Base-by-base conservation (phyloP, 1,284 basidiomycete genomes). In the Malassezia pachydermatis region DNA sequence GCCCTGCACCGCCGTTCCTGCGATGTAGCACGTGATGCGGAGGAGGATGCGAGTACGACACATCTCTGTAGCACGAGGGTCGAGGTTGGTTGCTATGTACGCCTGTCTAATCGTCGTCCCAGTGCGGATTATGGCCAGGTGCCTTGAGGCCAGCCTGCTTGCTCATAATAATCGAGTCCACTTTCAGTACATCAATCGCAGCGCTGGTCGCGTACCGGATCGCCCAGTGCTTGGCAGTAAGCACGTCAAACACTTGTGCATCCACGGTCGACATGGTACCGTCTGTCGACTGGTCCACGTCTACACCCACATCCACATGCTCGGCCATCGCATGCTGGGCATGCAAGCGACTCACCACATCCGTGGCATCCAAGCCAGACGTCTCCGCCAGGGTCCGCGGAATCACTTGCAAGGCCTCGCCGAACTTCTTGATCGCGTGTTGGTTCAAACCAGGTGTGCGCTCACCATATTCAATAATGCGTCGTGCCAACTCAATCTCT, bases 341-440 rank as follows among this genome's bases (percentile, higher is more conserved):
- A 80, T 86, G 89, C 46, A 96, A 74, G 45, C 81, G 78, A 57
- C 84, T 86, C 24, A 98, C 77, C 14, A 89, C 83, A 72, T 95
- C 90, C 64, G 92, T 95, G 0, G 88, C 87, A 72, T 89, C 86
- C 8, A 90, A 77, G 11, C 90, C 92, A 7, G 94, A 89, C 70
- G 96, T 99, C 77, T 98, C 92, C 2, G 92, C 90, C 28, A 98
- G 75, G 40, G 86, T 96, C 57, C 86, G 78, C 1, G 94, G 94
- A 0, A 98, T 78, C 39, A 96, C 88, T 70, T 98, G 90, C 54
- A 96, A 76, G 2, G 92, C 85, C 51, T 79, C 80, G 10, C 87
- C 86, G 75, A 87, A 98, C 68, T 85, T 80, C 75, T 85, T 84
- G 65, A 96, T 89, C 0, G 83, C 87, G 70, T 98, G 94, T 76